phyloP scores from a whole-genome alignment of 1,139 yeast species.

The Geotrichum europaeum region DNA sequence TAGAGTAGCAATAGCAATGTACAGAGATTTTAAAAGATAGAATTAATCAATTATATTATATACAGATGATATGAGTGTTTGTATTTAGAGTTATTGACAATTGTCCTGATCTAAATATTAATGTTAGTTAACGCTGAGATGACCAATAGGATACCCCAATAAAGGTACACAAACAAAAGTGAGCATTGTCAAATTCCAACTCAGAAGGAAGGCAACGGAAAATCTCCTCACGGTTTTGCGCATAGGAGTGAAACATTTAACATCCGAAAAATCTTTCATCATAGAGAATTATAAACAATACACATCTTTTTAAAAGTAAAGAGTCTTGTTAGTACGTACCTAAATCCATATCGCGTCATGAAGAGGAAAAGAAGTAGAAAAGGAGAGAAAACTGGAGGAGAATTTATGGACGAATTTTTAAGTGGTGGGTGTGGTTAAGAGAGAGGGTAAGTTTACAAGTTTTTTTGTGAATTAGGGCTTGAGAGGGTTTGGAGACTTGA shows the following conservation, averaged over 20 bases:
- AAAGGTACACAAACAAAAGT: background rate
- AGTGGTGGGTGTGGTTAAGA: background rate
- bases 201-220: constrained; percentile 20
- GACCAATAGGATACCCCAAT: background rate
- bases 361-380: background rate
- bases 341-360: background rate
- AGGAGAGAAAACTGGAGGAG: background rate
- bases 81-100: background rate
- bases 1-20: background rate
- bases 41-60: background rate
- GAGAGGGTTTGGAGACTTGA: background rate
- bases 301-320: background rate
- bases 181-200: background rate
- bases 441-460: background rate
- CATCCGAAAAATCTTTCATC: constrained; percentile 18
- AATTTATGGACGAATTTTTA: background rate
- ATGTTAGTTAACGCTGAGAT: background rate
- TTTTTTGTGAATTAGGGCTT: background rate
- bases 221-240: constrained; percentile 17
- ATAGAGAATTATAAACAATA: constrained; percentile 6
- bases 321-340: background rate
- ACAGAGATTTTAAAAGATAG: background rate
- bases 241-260: constrained; percentile 14
- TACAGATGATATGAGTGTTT: background rate
- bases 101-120: background rate